These are phyloP conservation scores for Pseudopyricularia javanii DNA, from an alignment of 2,329 filamentous ascomycete genomes.

Conservation along the genomic window DNA sequence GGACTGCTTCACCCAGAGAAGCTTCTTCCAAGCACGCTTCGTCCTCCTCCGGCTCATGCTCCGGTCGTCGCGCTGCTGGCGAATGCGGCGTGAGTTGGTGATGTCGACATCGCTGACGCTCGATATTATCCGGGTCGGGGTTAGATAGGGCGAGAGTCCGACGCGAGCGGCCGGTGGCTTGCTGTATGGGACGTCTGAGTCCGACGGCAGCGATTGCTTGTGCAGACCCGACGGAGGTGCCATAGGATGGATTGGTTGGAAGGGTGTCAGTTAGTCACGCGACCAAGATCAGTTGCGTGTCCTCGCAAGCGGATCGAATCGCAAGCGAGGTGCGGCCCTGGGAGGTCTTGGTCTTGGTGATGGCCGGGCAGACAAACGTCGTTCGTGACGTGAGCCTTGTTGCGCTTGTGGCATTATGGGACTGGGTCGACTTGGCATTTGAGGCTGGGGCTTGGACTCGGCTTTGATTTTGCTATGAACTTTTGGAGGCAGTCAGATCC, in stretches of 20 bases:
- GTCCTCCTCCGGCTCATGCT: slow-evolving; percentile 52
- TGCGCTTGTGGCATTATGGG: no score
- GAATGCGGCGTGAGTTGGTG: background rate
- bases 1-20: slow-evolving; percentile 95
- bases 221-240: slow-evolving; percentile 1
- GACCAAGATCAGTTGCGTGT: no score
- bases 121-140: background rate
- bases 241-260: background rate
- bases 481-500: no score
- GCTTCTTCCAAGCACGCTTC: slow-evolving; percentile 79
- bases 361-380: no score
- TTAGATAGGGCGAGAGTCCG: background rate
- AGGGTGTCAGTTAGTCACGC: background rate
- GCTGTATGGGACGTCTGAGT: background rate
- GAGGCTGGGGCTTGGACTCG: no score
- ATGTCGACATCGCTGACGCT: background rate
- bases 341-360: no score
- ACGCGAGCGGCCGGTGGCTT: background rate
- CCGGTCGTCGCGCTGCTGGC: slow-evolving; percentile 27
- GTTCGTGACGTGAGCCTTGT: no score
- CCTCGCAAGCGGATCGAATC: no score
- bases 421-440: no score
- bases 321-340: no score
- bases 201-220: background rate
- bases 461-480: no score